phyloP scores from a whole-genome alignment of 2,329 filamentous ascomycete species.

The Lachnellula cervina region DNA sequence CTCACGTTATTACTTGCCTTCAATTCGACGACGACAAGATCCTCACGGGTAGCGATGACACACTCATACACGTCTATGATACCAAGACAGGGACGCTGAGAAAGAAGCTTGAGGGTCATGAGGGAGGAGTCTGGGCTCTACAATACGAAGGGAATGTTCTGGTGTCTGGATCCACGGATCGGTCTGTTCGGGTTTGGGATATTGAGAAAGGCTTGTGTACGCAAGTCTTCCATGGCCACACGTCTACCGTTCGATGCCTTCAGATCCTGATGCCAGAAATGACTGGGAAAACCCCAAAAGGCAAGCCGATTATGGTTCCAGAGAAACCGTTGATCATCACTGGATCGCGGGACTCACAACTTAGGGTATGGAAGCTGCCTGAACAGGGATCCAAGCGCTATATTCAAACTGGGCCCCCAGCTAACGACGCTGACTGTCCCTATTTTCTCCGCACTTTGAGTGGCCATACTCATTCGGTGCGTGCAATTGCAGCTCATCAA shows the following conservation, averaged over 20 bases:
- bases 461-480: constrained; percentile 89
- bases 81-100: constrained; percentile 87
- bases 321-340: constrained; percentile 96
- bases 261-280: constrained; percentile 88
- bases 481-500: constrained; percentile 89
- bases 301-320: constrained; percentile 79
- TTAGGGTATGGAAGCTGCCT: constrained; percentile 91
- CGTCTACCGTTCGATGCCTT: constrained; percentile 90
- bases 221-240: constrained; percentile 95
- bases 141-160: constrained; percentile 94
- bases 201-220: constrained; percentile 90
- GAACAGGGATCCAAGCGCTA: constrained; percentile 72
- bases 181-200: constrained; percentile 99
- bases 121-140: constrained; percentile 95
- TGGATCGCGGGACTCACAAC: constrained; percentile 87
- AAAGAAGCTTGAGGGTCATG: constrained; percentile 83
- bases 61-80: constrained; percentile 95
- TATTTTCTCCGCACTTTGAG: constrained; percentile 86
- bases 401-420: constrained; percentile 71
- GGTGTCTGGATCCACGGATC: constrained; percentile 92
- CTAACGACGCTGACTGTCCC: constrained; percentile 75
- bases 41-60: constrained; percentile 94
- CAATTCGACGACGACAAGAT: constrained; percentile 99
- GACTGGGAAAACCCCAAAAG: constrained; percentile 66
- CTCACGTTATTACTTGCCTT: constrained; percentile 94